Conservation (phyloP, 1,284 basidiomycete genomes). For the Blastosporella zonata region DNA sequence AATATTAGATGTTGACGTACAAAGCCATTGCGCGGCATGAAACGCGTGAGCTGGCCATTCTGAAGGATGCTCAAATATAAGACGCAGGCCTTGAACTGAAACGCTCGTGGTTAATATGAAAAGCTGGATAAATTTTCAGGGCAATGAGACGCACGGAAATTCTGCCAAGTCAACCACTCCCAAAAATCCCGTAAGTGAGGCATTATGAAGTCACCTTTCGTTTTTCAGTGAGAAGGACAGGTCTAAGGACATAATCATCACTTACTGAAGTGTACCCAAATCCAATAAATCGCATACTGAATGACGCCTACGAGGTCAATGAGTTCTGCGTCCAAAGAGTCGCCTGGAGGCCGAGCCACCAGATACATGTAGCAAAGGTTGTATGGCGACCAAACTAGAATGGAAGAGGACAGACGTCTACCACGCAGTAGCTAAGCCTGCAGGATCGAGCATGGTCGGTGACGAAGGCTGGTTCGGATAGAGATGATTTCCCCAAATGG, state of each 20-base stretch:
- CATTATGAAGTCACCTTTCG: not conserved
- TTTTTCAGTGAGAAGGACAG: not conserved
- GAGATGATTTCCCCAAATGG: not conserved
- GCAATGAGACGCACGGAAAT: conserved; percentile 7
- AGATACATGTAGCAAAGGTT: conserved; percentile 8
- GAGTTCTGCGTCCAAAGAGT: conserved; percentile 1
- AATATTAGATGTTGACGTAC: conserved; percentile 20
- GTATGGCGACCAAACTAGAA: not conserved
- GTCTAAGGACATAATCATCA: not conserved
- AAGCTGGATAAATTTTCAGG: not conserved
- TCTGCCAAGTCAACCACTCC: conserved; percentile 5
- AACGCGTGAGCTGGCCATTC: conserved; percentile 25
- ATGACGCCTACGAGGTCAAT: conserved; percentile 6
- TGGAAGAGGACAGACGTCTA: not conserved
- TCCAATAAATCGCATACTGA: conserved; percentile 5
- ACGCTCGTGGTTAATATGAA: too few relatives aligned
- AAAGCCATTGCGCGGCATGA: conserved; percentile 19
- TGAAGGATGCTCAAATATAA: conserved; percentile 14
- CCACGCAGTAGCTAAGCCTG: conserved; percentile 8
- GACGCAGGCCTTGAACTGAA: conserved; percentile 7
- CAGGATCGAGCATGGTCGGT: conserved; percentile 12
- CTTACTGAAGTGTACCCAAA: conserved; percentile 6
- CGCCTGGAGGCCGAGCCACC: not conserved
- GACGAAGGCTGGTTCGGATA: not conserved
- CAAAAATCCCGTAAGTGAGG: not conserved